Percentiles rank a stretch among this genome's conserved stretches.
phyloP scores from a whole-genome alignment of 805 yeast species.

The Metschnikowia amazonensis region DNA sequence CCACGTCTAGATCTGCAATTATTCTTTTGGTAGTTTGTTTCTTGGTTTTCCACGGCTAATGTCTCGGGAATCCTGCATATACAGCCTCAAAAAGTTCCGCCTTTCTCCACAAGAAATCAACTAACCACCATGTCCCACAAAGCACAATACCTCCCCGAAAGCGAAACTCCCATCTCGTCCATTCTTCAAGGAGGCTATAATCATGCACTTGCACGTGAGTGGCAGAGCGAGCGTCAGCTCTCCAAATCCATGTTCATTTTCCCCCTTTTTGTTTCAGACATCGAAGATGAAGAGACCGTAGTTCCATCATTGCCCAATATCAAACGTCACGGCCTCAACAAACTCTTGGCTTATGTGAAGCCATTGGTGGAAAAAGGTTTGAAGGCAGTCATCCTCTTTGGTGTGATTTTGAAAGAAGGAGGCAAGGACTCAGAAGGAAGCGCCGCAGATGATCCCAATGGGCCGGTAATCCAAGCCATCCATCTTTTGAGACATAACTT shows the following conservation, averaged over 20 bases:
- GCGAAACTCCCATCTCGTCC: constrained; percentile 60
- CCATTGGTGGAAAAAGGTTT: constrained; percentile 77
- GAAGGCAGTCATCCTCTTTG: constrained; percentile 82
- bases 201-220: constrained; percentile 80
- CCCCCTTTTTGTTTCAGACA: constrained; percentile 83
- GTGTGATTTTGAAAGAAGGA: constrained; percentile 77
- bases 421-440: constrained; percentile 80
- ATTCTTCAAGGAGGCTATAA: constrained; percentile 91
- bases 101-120: too few relatives aligned
- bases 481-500: constrained; percentile 58
- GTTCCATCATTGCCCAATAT: constrained; percentile 85
- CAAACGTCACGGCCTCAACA: constrained; percentile 80
- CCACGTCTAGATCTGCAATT: too few relatives aligned
- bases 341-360: constrained; percentile 65
- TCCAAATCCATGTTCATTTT: constrained; percentile 87
- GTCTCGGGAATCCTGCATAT: not conserved
- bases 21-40: too few relatives aligned
- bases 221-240: constrained; percentile 87
- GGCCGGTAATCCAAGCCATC: constrained; percentile 86
- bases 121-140: constrained; percentile 49
- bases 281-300: constrained; percentile 69
- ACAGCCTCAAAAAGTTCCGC: too few relatives aligned
- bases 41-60: too few relatives aligned
- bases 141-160: constrained; percentile 63
- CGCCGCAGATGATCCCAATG: constrained; percentile 92